Base-by-base conservation (phyloP, 352 stramenopile species). In the Phytopythium oedochilum region DNA sequence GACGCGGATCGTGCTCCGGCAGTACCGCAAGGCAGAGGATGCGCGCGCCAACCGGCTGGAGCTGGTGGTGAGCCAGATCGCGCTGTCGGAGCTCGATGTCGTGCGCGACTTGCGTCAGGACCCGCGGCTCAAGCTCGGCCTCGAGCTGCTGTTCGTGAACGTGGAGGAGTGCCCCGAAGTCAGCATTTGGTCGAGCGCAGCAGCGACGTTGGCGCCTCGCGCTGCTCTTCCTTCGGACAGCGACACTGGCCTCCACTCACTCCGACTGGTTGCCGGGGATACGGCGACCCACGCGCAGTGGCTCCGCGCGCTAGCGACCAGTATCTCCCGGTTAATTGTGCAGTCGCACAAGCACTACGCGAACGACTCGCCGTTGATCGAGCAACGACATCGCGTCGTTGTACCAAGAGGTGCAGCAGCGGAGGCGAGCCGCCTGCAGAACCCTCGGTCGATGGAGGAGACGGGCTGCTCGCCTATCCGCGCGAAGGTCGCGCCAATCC, bases 51-150 rank as follows among this genome's bases (percentile, higher is more conserved):
- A 53, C 22, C 61, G 54, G 0, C 14, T 32, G 4, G 73, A 72
- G 0, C 53, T 63, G 2, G 48, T 80, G 10, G 51, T 91, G 25
- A 58, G 65, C 2, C 64, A 83, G 31, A 64, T 82, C 5, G 64
- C 61, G 20, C 64, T 92, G 8, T 85, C 73, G 23, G 58, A 69
- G 49, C 60, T 76, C 42, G 81, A 89, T 60, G 71, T 81, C 23
- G 67, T 89, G 29, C 61, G 69, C 15, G 76, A 88, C 39, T 57
- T 86, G 40, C 52, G 40, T 23, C 70, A 68, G 25, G 60, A 84
- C 55, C 59, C 55, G 20, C 66, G 82, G 26, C 55, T 70, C n/a
- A 76, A 74, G 48, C 63, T 75, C 57, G 77, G 53, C 10, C 53
- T 89, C n/a, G 81, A 89, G 56, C 53, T 92, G 50, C 56, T 73